Evolutionary conservation across 805 yeast species (phyloP), one percentile per base, ranked within the genome.

Genomic region (Starmerella bacillaris): DNA sequence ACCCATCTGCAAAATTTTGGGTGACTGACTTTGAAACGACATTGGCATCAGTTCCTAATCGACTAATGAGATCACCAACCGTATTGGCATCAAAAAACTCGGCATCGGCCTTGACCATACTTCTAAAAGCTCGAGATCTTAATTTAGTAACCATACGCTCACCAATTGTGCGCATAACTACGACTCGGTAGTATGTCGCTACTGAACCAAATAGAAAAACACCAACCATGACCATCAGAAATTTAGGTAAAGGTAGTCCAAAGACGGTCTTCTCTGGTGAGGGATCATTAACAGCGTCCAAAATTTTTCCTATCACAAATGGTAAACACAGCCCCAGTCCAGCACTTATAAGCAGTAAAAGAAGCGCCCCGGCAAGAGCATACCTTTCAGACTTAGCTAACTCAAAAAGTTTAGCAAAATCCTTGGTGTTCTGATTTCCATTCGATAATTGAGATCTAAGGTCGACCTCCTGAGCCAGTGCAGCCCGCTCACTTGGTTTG

Each of bases 1-100:
- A 65, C n/a, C 96, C 96, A 53, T 86, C 95, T 38, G 89, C 75
- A 18, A 86, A 65, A 53, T 86, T 84, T 46, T 78, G 86, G 22
- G 94, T 80, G 15, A 86, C 70, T 0, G 94, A 72, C 48, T 75
- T 71, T 5, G 94, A 69, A 11, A 86, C 92, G 30, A 86, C 72
- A 21, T 83, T 80, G 1, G 94, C 78, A 53, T 86, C 96, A 28
- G 79, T 76, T 4, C 89, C 77, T 32, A 86, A 60, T 41, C 96
- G 64, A 4, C 94, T 80, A 30, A 86, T 82, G 48, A 86, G 62
- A 52, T 86, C 96, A 27, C 96, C 96, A 7, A 83, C 82, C 43
- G 84, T 71, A 39, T 89, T 83, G 21, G 72, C 72, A 50, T 86
- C 96, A 57, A 84, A 72, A 49, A 86, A 86, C 44, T 78, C 77